Evolutionary conservation across 2,329 filamentous ascomycete genomes (phyloP).

Genomic region (Tympanopsis confertula): DNA sequence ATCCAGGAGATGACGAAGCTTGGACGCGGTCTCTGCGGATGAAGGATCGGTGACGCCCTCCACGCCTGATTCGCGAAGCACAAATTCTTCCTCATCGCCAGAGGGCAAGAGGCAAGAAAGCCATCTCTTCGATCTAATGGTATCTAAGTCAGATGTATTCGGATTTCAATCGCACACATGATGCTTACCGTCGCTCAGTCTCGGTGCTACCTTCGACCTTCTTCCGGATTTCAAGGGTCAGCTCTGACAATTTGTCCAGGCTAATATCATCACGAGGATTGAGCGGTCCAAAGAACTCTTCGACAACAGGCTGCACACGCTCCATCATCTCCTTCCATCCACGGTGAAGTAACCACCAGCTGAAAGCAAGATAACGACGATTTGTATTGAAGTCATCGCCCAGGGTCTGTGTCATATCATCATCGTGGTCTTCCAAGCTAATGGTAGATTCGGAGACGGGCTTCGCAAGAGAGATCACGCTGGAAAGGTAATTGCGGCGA

Average conservation of each 20-base stretch:
- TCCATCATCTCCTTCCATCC: conserved; percentile 77
- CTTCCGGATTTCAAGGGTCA: conserved; percentile 74
- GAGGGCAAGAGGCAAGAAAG: conserved; percentile 74
- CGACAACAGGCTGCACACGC: conserved; percentile 74
- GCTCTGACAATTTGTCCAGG: conserved; percentile 65
- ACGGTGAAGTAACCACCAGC: conserved; percentile 91
- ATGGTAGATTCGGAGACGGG: conserved; percentile 67
- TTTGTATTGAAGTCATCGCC: conserved; percentile 95
- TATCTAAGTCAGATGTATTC: too few relatives aligned
- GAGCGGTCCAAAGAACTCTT: conserved; percentile 76
- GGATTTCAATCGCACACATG: too few relatives aligned
- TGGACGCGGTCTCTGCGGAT: conserved; percentile 32
- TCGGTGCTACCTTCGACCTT: conserved; percentile 59
- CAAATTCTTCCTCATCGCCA: conserved; percentile 64
- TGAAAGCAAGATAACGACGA: conserved; percentile 85
- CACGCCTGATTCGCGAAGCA: conserved; percentile 79
- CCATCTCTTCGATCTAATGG: conserved; percentile 41
- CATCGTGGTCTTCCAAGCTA: conserved; percentile 83
- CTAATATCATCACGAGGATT: conserved; percentile 83
- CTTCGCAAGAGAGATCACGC: conserved; percentile 80
- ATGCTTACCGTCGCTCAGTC: conserved; percentile 27
- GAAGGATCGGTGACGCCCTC: conserved; percentile 31
- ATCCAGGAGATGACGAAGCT: conserved; percentile 75
- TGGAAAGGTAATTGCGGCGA: conserved; percentile 87
- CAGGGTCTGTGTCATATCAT: conserved; percentile 63